Evolutionary conservation across 2,329 filamentous ascomycete species (phyloP).

Genomic region (Sporothrix phasma): DNA sequence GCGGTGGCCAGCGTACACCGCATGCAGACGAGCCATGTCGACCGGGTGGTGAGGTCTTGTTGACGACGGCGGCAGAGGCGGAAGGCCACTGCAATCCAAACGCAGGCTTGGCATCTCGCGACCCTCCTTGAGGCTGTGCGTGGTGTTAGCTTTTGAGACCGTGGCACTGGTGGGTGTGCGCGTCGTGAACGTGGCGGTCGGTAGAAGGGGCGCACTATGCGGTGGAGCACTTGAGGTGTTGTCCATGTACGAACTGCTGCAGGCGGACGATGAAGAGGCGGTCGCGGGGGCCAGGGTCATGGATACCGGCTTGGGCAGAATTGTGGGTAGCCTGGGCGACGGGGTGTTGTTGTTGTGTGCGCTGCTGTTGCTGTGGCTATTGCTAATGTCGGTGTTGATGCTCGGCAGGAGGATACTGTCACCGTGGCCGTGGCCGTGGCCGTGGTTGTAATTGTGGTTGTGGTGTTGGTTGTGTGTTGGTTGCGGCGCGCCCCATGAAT

Average conservation of each 20-base stretch:
- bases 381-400: conserved; percentile 28
- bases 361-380: conserved; percentile 22
- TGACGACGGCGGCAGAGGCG: conserved; percentile 27
- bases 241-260: conserved; percentile 31
- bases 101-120: conserved; percentile 31
- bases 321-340: conserved; percentile 46
- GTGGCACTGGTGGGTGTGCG: conserved; percentile 28
- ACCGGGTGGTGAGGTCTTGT: conserved; percentile 36
- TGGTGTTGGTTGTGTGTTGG: conserved; percentile 22
- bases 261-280: conserved; percentile 20
- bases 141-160: too few species aligned
- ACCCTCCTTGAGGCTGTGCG: conserved; percentile 24
- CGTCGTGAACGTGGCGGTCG: conserved; percentile 30
- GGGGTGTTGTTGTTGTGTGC: conserved; percentile 26
- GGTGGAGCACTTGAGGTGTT: conserved; percentile 22
- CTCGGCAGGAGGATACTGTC: conserved; percentile 45
- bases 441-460: conserved; percentile 27
- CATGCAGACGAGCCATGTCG: conserved; percentile 56
- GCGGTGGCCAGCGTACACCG: conserved; percentile 61
- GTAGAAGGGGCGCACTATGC: conserved; percentile 35
- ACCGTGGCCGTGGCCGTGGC: conserved; percentile 22
- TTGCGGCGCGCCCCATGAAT: conserved; percentile 39
- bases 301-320: conserved; percentile 55
- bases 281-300: conserved; percentile 34
- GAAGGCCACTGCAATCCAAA: conserved; percentile 48